Conservation (phyloP, 176 grass and related monocot genomes). For the Oryza officinalis region DNA sequence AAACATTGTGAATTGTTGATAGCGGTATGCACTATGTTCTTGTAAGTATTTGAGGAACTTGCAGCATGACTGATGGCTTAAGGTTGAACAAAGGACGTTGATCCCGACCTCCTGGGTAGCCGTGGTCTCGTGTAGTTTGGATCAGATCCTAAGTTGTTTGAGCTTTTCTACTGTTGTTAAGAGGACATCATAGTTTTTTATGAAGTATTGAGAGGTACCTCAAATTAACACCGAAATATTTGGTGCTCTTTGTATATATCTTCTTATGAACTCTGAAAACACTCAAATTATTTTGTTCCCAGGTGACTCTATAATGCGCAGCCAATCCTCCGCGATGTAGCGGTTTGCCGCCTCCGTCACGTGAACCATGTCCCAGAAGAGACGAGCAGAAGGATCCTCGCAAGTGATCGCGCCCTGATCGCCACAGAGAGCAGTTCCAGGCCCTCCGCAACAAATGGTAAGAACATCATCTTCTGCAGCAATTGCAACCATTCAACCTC, state of each 20-base stretch:
- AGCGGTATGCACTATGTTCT: neutral
- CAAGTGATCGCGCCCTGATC: neutral
- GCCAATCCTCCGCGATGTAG: conserved; percentile 30
- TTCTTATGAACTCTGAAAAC: neutral
- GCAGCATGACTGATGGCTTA: neutral
- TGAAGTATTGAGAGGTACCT: too few species aligned
- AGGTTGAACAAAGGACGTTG: too few species aligned
- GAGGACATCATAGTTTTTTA: too few species aligned
- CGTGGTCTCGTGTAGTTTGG: neutral
- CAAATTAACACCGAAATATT: too few species aligned
- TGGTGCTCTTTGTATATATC: neutral
- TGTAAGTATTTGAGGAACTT: neutral
- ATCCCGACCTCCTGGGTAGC: too few species aligned
- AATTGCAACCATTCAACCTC: neutral
- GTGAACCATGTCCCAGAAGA: conserved; percentile 41
- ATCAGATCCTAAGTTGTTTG: neutral
- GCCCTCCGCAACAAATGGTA: conserved; percentile 30
- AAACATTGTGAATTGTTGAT: neutral
- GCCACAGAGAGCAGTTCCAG: conserved; percentile 1
- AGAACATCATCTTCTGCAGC: conserved; percentile 32
- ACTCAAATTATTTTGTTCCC: neutral
- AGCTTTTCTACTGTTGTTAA: neutral
- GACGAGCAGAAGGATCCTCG: conserved; percentile 10
- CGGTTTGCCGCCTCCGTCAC: conserved; percentile 36
- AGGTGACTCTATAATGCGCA: neutral